These are phyloP conservation scores for Athelia sp. DNA, from an alignment of 1,284 basidiomycete genomes.

Conservation along the genomic window DNA sequence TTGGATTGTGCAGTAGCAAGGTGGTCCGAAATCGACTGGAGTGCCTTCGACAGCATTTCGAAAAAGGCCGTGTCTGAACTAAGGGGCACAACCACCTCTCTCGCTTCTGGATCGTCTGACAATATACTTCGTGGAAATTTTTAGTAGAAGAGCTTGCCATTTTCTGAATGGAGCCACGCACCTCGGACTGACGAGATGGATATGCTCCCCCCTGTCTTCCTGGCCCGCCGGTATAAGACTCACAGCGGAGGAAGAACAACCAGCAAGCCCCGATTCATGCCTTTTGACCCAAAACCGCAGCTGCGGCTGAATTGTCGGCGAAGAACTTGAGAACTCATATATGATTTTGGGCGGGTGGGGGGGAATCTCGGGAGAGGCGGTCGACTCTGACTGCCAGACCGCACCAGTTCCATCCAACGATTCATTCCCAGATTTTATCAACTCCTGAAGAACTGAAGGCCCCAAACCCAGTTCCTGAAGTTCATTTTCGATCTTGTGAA, in stretches of 20 bases:
- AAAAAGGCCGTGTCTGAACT: conserved; percentile 83
- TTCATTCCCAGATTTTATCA: conserved; percentile 21
- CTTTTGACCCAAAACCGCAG: conserved; percentile 42
- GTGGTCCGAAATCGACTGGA: conserved; percentile 66
- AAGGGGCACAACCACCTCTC: conserved; percentile 78
- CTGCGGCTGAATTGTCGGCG: conserved; percentile 49
- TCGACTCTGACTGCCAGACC: conserved; percentile 3
- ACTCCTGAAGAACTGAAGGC: conserved; percentile 47
- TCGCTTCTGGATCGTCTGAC: conserved; percentile 10
- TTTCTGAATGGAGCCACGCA: too few relatives aligned
- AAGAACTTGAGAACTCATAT: conserved; percentile 50
- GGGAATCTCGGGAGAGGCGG: neutral
- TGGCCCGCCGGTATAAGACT: neutral
- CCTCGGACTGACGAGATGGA: neutral
- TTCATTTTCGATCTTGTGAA: conserved; percentile 85
- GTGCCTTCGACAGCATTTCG: conserved; percentile 67
- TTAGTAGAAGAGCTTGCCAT: too few relatives aligned
- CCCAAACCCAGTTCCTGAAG: conserved; percentile 76
- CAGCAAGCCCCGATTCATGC: conserved; percentile 2
- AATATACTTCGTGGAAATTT: neutral
- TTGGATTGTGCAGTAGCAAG: conserved; percentile 56
- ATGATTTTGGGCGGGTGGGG: conserved; percentile 25
- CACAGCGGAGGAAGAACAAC: neutral
- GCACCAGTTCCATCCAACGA: conserved; percentile 12
- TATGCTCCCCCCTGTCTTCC: neutral